Evolutionary conservation across 1,284 basidiomycete genomes (phyloP).

Genomic region (Neonothopanus nambi): DNA sequence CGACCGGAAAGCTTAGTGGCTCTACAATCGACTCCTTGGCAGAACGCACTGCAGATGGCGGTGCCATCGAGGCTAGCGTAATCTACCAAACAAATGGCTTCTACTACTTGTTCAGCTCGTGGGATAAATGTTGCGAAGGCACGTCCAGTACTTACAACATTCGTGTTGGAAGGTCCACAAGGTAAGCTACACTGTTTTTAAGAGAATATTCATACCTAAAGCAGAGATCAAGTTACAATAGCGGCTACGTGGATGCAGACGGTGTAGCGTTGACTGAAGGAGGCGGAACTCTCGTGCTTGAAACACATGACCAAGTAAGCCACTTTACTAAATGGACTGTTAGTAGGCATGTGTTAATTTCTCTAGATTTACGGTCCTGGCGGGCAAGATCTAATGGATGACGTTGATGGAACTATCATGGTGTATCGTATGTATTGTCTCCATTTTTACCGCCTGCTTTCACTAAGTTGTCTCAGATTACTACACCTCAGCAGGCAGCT

Average conservation of each 20-base stretch:
- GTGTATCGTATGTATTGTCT: conserved; percentile 39
- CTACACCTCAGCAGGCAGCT: conserved; percentile 44
- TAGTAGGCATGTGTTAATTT: background rate
- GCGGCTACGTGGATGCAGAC: conserved; percentile 48
- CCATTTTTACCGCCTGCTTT: conserved; percentile 24
- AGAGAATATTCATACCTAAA: background rate
- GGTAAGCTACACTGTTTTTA: conserved; percentile 27
- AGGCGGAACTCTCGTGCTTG: conserved; percentile 55
- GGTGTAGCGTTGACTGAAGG: conserved; percentile 48
- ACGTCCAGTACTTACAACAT: conserved; percentile 59
- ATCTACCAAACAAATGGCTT: conserved; percentile 46
- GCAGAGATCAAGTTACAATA: conserved; percentile 31
- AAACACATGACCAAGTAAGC: conserved; percentile 43
- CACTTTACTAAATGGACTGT: conserved; percentile 42
- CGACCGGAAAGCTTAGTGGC: conserved; percentile 44
- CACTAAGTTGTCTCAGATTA: conserved; percentile 39
- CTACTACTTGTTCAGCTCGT: conserved; percentile 59
- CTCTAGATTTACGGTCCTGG: conserved; percentile 48
- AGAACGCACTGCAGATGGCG: conserved; percentile 39
- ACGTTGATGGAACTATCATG: conserved; percentile 38
- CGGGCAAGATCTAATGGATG: conserved; percentile 39
- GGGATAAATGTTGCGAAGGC: conserved; percentile 57
- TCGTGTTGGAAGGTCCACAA: conserved; percentile 51
- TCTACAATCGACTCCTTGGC: conserved; percentile 43
- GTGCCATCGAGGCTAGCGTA: conserved; percentile 49